phyloP scores from a whole-genome alignment of 2,329 filamentous ascomycete genomes.

The Stagonosporopsis chrysanthemi region DNA sequence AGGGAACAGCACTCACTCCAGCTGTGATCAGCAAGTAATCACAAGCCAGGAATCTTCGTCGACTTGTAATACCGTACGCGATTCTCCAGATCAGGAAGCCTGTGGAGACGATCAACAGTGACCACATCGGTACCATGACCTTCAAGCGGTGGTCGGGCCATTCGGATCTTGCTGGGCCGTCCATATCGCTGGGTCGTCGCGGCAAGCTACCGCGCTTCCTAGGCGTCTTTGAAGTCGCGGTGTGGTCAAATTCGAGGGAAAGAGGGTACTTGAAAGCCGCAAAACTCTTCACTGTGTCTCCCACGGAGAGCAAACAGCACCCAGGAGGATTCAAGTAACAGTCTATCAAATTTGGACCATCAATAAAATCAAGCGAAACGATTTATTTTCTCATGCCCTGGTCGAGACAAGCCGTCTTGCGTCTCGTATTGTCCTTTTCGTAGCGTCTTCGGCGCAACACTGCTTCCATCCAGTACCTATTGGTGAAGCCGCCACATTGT shows the following conservation, averaged over 20 bases:
- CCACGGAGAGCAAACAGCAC: background rate
- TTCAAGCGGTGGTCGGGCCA: conserved; percentile 34
- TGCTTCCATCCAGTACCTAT: background rate
- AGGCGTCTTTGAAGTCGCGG: background rate
- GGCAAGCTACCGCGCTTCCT: background rate
- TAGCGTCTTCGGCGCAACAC: background rate
- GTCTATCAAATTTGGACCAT: background rate
- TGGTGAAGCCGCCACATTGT: background rate
- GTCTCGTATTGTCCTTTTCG: conserved; percentile 2
- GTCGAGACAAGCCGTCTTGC: background rate
- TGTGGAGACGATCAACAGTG: conserved; percentile 26
- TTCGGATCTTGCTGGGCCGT: conserved; percentile 22
- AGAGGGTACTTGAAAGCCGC: no score
- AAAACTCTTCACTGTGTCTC: background rate
- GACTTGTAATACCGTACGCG: conserved; percentile 28
- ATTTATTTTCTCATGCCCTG: background rate
- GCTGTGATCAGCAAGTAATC: conserved; percentile 37
- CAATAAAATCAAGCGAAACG: background rate
- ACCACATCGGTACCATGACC: conserved; percentile 25
- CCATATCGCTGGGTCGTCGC: background rate
- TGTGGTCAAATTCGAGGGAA: background rate
- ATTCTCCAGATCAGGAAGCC: conserved; percentile 34
- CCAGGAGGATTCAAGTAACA: background rate
- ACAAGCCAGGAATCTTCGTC: conserved; percentile 29
- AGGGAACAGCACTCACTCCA: conserved; percentile 21